Evolutionary conservation across 1,284 basidiomycete genomes (phyloP), one percentile per base, ranked within the genome.

Genomic region (Malassezia sp.): DNA sequence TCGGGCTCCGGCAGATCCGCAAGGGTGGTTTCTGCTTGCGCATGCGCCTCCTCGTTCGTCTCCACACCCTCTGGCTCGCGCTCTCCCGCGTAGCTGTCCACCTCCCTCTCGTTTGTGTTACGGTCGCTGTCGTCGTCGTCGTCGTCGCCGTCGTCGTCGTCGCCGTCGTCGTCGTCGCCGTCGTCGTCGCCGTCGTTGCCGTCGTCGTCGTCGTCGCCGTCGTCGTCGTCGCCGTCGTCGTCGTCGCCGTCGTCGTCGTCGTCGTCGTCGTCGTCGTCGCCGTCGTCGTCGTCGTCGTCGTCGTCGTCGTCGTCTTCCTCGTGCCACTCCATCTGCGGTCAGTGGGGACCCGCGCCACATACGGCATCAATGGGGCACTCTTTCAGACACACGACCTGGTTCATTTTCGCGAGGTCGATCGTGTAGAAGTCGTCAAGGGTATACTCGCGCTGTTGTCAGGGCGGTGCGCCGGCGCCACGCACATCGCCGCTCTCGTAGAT

Each of bases 381-480:
- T 33, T 59, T 60, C 35, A 70, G 57, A 44, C 67, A 67, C 3
- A 38, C 43, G 45, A 65, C 67, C 18, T 60, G 58, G 15, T 68
- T 64, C 38, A 70, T 52, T 40, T 70, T 70, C 44, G 54, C 44
- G 1, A 70, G 51, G 32, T 70, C 63, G 36, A 70, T 60, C 11
- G 63, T 67, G 55, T 70, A 63, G 30, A 70, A 70, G 29, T 68
- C 65, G 46, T 70, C 67, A 14, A 70, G 32, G 4, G 66, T 70
- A 39, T 68, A 70, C 30, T 70, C 67, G 24, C 67, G 60, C 23
- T 27, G 8, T 15, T 27, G 12, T 26, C n/a, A n/a, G n/a, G n/a
- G n/a, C n/a, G 34, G 22, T 12, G 24, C 14, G 15, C 4, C 11
- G 11, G 12, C 11, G 12, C 4, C 15, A 38, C 37, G 12, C 28